Conservation (phyloP, 805 yeast species). For the Cyberlindnera amylophila region DNA sequence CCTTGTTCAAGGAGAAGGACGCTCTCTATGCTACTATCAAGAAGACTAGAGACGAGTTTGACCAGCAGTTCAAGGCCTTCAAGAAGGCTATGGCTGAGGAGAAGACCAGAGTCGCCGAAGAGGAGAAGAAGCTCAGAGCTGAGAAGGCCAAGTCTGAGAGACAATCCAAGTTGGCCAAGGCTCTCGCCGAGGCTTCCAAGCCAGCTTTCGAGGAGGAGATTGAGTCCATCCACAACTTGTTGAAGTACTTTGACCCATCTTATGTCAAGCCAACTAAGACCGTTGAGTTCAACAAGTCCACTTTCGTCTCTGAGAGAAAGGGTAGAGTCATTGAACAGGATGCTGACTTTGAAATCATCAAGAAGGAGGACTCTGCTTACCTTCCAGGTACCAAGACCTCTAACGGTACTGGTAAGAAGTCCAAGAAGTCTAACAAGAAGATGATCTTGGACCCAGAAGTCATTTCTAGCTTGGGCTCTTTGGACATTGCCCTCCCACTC, state of each 20-base stretch:
- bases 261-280: slow-evolving; percentile 54
- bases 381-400: slow-evolving; percentile 44
- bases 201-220: slow-evolving; percentile 88
- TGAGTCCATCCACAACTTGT: slow-evolving; percentile 65
- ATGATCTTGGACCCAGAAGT: slow-evolving; percentile 78
- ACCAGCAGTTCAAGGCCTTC: slow-evolving; percentile 70
- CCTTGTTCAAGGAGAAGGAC: slow-evolving; percentile 64
- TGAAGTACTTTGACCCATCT: slow-evolving; percentile 73
- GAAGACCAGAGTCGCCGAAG: slow-evolving; percentile 61
- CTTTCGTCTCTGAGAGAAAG: slow-evolving; percentile 26
- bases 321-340: slow-evolving; percentile 56
- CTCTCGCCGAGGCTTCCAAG: slow-evolving; percentile 64
- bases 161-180: slow-evolving; percentile 61
- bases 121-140: slow-evolving; percentile 44
- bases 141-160: slow-evolving; percentile 47
- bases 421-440: slow-evolving; percentile 51
- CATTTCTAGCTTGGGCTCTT: slow-evolving; percentile 69
- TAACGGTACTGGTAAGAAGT: slow-evolving; percentile 43
- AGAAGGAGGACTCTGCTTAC: slow-evolving; percentile 58
- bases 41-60: slow-evolving; percentile 68
- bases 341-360: slow-evolving; percentile 58
- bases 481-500: slow-evolving; percentile 76
- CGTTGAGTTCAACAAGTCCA: slow-evolving; percentile 29
- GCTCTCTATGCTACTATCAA: slow-evolving; percentile 63
- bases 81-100: slow-evolving; percentile 66